Evolutionary conservation across 2,329 filamentous ascomycete species (phyloP), one percentile per base, ranked within the genome.

Genomic region (Arthrobotrys iridis): DNA sequence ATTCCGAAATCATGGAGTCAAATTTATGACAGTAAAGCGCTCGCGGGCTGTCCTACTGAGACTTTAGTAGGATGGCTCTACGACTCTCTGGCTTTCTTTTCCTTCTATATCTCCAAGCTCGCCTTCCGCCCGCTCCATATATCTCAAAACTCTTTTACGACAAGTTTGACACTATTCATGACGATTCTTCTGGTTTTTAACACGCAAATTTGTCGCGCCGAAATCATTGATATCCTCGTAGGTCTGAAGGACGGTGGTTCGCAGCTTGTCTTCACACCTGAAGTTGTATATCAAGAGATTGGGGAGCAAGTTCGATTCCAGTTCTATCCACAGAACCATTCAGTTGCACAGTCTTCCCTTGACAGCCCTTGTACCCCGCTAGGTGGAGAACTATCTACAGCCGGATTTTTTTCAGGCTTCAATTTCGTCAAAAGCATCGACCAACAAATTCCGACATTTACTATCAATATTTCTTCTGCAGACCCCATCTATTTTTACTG

Each of bases 401-500:
- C 79, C 81, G 89, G 88, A 74, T 85, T 93, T 83, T 90, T 86
- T 84, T 89, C 88, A 1, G 89, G 90, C 70, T 91, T 88, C 84
- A 74, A 67, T 40, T 35, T 64, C 8, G 62, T 74, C 22, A 48
- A 62, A 37, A 62, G 55, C 18, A 24, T 66, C 33, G 52, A 67
- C 28, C 33, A 41, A 3, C 37, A 63, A 45, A 65, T 78, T 22
- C 59, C 77, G 33, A 89, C 89, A 64, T 95, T 89, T 83, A 92
- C 90, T 73, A 84, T 94, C 79, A 86, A 86, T 81, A 84, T 95
- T 81, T 90, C 89, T 80, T 85, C 88, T 81, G 87, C 85, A 43
- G 89, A 86, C 64, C 91, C 92, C 24, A 85, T 93, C 77, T 95
- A 92, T 91, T 83, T 91, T 77, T 94, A 91, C 85, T 94, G 91